Evolutionary conservation across 129 eudicot species (phyloP).

Genomic region (Deinandra increscens): DNA sequence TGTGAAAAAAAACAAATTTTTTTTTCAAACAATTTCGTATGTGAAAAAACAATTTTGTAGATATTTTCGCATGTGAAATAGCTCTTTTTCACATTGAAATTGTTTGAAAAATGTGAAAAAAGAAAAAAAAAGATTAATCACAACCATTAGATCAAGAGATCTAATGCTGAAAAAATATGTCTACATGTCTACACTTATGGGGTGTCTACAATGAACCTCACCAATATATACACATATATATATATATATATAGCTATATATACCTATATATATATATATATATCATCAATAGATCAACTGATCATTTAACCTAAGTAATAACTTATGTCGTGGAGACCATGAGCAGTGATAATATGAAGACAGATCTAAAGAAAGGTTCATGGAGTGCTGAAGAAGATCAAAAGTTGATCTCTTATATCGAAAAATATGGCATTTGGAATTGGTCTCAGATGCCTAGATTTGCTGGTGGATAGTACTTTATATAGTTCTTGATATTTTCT

Average conservation of each 20-base stretch:
- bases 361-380: constrained; percentile 23
- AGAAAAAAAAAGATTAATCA: no score
- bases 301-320: background rate
- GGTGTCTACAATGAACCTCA: no score
- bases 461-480: constrained; percentile 26
- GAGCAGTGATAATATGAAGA: constrained; percentile 16
- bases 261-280: background rate
- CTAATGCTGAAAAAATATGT: no score
- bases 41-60: no score
- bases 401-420: constrained; percentile 31
- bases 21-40: no score
- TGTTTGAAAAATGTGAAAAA: no score
- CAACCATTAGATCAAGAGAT: no score
- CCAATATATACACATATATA: background rate
- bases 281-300: background rate
- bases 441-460: constrained; percentile 43
- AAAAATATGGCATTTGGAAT: constrained; percentile 34
- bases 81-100: no score
- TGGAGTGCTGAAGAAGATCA: constrained; percentile 45
- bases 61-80: no score
- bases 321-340: background rate
- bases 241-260: background rate
- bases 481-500: background rate
- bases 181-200: no score
- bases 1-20: no score